Base-by-base conservation (phyloP, 2,329 filamentous ascomycete genomes). In the Alternaria triticimaculans region DNA sequence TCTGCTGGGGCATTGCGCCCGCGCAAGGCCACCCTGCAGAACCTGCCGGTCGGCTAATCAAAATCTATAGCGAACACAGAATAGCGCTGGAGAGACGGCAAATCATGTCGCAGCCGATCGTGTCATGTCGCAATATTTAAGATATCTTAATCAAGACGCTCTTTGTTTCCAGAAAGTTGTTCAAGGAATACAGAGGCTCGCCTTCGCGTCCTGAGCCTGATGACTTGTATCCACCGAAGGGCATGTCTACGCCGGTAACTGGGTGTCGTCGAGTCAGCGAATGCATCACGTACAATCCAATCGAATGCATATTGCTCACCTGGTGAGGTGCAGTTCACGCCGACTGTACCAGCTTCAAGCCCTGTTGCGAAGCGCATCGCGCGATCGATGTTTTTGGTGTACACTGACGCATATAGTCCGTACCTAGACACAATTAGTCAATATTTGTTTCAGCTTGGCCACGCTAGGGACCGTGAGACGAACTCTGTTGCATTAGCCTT, bases 341-440 rank as follows among this genome's bases (percentile, higher is more conserved):
- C 80, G 0, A 82, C 76, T 9, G 74, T 80, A 10, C 81, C 81
- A 33, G 78, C 72, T 64, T 83, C 80, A 20, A 82, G 73, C 1
- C 72, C 77, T 60, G 80, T 81, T 3, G 80, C 80, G 9, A 82
- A 79, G 6, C 80, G 73, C 53, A 82, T 49, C 5, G 81, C 78
- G 20, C 77, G 71, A 54, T 75, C 72, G 28, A 80, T 75, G 63
- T 80, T 71, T 60, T 80, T 80, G 10, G 92, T 96, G 84, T 94
- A 96, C 80, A 95, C 92, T 63, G 92, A 91, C 6, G 90, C 89
- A 71, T 92, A 93, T 81, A 96, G 94, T 68, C 92, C 92, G 80
- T 94, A 96, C 45, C 66, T 69, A 23, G 37, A 11, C n/a, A n/a
- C 2, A 15, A 20, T 57, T 43, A 55, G 65, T 63, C 62, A 60